Base-by-base conservation (phyloP, 352 stramenopile genomes). In the Thraustotheca clavata region DNA sequence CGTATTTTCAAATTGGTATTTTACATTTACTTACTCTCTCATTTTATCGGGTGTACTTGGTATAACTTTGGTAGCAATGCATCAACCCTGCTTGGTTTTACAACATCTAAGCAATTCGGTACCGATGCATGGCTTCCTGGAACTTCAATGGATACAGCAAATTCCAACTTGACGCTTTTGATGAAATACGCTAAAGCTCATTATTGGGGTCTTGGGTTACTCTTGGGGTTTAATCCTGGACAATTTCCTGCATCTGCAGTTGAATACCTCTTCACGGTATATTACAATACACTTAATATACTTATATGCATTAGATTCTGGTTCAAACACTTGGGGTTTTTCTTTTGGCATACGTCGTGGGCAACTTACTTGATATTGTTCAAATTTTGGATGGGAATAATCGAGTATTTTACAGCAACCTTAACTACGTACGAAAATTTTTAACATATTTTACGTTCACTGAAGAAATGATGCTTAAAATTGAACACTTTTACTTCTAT, bases 401-500 rank as follows among this genome's bases (percentile, higher is more conserved):
- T 0, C 72, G 80, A 5, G 69, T 79, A 3, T 89, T 87, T 49
- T 86, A 81, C 29, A 49, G 60, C 3, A 80, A 86, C 16, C 49
- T 89, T 26, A 74, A 71, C 33, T 85, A 79, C 0, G 48, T 89
- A 7, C 71, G 80, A 0, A 74, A 82, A n/a, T 62, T 89, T 2
- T 54, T 86, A 4, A 49, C 39, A 0, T 80, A 88, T 59, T 89
- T 89, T 47, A 14, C 69, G 9, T 77, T 88, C 6, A 61, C 84
- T 29, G 68, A 75, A 57, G 79, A 84, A 32, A 68, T 89, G 18
- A 86, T 88, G 66, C 6, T 22, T 31, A 65, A 65, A 29, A 65
- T 65, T 26, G 86, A 71, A 1, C 85, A 83, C 39, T 85, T 80
- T 38, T 86, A 88, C 29, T 89, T 88, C 49, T 72, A 84, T 54